phyloP scores from a whole-genome alignment of 2,329 filamentous ascomycete species.

The Fusarium pseudocircinatum region DNA sequence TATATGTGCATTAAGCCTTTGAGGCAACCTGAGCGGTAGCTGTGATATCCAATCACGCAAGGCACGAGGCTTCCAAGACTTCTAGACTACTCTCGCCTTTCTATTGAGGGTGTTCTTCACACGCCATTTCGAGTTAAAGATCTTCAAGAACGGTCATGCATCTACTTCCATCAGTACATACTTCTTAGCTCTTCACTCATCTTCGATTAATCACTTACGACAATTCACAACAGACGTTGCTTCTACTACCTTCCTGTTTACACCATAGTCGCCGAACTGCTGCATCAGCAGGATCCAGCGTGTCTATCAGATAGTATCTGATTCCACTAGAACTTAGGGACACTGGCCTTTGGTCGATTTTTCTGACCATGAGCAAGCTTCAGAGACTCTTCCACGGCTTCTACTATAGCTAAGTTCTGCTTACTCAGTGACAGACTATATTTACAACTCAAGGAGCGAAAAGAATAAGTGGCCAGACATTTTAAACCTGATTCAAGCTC shows the following conservation, averaged over 20 bases:
- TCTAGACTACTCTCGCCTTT: constrained; percentile 1
- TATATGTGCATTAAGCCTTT: not conserved
- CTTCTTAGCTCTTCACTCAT: not conserved
- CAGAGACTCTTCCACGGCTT: not conserved
- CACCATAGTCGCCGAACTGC: not conserved
- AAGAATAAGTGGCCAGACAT: not conserved
- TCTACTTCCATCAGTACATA: not conserved
- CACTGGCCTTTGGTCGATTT: no score
- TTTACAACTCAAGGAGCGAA: not conserved
- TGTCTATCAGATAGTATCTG: not conserved
- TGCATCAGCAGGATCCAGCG: not conserved
- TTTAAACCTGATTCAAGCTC: not conserved
- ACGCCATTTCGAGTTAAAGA: not conserved
- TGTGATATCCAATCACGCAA: not conserved
- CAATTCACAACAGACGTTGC: not conserved
- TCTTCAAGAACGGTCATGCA: not conserved
- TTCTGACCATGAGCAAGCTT: not conserved
- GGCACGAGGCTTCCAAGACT: not conserved
- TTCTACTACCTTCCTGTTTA: constrained; percentile 18
- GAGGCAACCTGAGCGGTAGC: not conserved
- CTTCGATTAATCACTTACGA: not conserved
- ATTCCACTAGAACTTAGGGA: not conserved
- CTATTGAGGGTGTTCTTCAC: not conserved
- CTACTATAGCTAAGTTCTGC: not conserved
- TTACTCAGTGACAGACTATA: not conserved